phyloP scores from a whole-genome alignment of 768 basidiomycete genomes.

The Pholiota conissans region DNA sequence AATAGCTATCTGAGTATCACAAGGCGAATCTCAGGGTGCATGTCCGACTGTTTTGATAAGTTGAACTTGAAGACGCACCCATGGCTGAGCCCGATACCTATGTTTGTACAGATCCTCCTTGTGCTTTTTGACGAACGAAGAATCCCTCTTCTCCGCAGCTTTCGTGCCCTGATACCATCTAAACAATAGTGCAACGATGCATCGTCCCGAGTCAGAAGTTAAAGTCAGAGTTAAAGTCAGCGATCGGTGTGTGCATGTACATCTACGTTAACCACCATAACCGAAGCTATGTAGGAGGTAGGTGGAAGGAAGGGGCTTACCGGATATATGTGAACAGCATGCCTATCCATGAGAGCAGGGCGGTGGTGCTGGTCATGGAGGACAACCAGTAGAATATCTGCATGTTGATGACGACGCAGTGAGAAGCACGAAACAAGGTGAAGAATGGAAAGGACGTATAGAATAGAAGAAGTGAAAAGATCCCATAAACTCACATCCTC shows the following conservation, averaged over 20 bases:
- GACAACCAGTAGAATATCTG: constrained; percentile 20
- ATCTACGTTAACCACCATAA: no score
- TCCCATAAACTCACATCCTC: constrained; percentile 4
- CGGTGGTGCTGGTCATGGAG: constrained; percentile 16
- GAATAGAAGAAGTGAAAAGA: neutral
- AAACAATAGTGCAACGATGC: neutral
- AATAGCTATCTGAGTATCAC: constrained; percentile 20
- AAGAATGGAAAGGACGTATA: neutral
- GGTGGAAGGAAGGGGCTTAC: constrained; percentile 1
- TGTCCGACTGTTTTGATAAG: no score
- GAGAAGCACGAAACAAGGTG: no score
- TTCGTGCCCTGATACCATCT: constrained; percentile 19
- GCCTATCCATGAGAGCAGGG: constrained; percentile 19
- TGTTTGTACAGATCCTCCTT: constrained; percentile 17
- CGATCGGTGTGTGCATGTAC: no score
- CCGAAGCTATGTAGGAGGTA: no score
- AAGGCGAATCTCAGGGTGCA: no score
- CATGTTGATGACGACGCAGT: neutral
- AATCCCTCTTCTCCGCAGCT: constrained; percentile 18
- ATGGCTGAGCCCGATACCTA: constrained; percentile 15
- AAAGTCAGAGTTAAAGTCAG: no score
- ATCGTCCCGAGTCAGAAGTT: no score
- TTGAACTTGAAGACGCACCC: no score
- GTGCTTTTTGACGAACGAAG: constrained; percentile 13
- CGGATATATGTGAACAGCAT: constrained; percentile 22